These are phyloP conservation scores for Acacia crassicarpa DNA, from an alignment of 306 rosid genomes.

Conservation along the genomic window DNA sequence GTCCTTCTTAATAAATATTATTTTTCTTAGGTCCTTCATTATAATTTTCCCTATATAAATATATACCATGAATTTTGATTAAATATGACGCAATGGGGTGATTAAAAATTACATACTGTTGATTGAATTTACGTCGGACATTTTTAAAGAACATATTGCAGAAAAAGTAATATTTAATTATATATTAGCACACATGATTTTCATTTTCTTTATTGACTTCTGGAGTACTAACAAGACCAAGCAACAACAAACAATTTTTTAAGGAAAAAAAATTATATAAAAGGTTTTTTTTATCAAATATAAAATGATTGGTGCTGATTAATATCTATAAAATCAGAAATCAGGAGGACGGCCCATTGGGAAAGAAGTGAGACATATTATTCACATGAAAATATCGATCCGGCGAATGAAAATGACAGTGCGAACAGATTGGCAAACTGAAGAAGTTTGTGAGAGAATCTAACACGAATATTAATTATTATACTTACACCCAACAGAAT, in stretches of 20 bases:
- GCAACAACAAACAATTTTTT: neutral
- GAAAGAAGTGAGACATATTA: conserved; percentile 33
- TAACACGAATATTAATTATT: neutral
- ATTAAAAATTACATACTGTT: neutral
- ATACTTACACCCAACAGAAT: neutral
- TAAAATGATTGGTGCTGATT: neutral
- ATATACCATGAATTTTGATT: neutral
- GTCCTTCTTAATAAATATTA: too few relatives aligned
- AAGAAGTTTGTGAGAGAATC: neutral
- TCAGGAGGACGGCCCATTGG: neutral
- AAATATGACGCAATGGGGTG: neutral
- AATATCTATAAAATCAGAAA: conserved; percentile 2
- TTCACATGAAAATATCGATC: conserved; percentile 24
- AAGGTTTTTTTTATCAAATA: too few relatives aligned
- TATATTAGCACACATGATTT: neutral
- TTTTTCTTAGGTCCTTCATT: too few relatives aligned
- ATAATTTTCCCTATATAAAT: too few relatives aligned
- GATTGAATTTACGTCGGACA: neutral
- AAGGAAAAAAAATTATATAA: neutral
- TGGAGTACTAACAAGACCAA: neutral
- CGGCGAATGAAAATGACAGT: conserved; percentile 30
- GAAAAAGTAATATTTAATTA: neutral
- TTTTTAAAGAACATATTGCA: neutral
- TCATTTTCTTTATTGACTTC: neutral
- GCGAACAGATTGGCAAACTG: conserved; percentile 19